Percentiles rank a stretch among this genome's conserved stretches.
Evolutionary conservation across 371 early-diverging fungal species (phyloP).

Genomic region (Phascolomyces articulosus): DNA sequence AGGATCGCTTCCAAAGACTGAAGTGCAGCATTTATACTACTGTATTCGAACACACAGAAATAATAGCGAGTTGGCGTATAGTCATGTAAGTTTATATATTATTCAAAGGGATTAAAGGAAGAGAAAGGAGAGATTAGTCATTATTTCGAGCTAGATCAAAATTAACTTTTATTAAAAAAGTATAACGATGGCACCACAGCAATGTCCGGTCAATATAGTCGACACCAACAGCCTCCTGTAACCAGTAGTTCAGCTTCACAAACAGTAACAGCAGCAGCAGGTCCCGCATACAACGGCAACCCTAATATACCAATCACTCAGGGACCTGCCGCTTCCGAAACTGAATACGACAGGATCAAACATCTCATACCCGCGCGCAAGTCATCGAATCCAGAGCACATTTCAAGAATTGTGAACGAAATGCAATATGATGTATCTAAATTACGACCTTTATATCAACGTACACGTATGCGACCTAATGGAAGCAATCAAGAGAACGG

Average conservation of each 20-base stretch:
- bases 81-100: constrained; percentile 12
- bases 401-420: constrained; percentile 26
- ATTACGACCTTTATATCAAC: constrained; percentile 11
- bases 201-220: neutral
- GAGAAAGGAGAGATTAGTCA: neutral
- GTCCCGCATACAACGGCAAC: neutral
- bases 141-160: neutral
- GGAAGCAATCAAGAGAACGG: neutral
- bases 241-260: constrained; percentile 2
- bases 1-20: constrained; percentile 27
- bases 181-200: constrained; percentile 5
- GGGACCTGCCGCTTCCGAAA: neutral
- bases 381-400: constrained; percentile 32
- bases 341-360: constrained; percentile 19
- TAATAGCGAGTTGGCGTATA: constrained; percentile 4
- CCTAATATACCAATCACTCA: constrained; percentile 5
- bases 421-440: constrained; percentile 17
- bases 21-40: constrained; percentile 29
- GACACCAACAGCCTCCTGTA: constrained; percentile 2
- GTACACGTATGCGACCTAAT: neutral
- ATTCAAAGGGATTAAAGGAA: neutral
- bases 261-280: neutral
- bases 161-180: neutral
- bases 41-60: constrained; percentile 26
- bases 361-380: constrained; percentile 33